phyloP scores from a whole-genome alignment of 1,139 yeast genomes.

The Torulaspora globosa region DNA sequence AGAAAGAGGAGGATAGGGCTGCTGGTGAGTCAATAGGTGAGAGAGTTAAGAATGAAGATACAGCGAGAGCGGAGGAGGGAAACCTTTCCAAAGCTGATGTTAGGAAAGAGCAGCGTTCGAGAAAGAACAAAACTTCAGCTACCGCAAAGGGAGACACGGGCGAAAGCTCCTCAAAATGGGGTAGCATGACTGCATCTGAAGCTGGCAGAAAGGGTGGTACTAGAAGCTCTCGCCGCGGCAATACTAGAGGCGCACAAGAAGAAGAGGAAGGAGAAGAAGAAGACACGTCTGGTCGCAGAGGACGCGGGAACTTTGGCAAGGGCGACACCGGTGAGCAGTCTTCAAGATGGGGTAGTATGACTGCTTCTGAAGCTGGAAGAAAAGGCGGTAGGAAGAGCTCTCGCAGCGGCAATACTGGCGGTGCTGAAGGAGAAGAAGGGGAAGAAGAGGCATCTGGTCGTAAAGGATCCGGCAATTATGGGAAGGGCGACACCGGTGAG shows the following conservation, averaged over 20 bases:
- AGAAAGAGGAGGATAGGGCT: not conserved
- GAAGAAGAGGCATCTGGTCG: too few relatives aligned
- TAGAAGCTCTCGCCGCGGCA: not conserved
- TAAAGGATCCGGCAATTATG: too few relatives aligned
- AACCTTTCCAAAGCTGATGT: not conserved
- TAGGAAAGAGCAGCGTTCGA: not conserved
- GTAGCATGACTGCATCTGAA: not conserved
- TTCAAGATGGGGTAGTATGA: not conserved
- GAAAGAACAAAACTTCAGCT: not conserved
- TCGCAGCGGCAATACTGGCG: too few relatives aligned
- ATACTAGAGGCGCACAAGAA: too few relatives aligned
- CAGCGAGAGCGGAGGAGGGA: not conserved
- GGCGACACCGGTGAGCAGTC: not conserved
- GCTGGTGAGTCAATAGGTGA: conserved; percentile 2
- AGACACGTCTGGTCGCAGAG: too few relatives aligned
- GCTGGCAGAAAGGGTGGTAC: not conserved
- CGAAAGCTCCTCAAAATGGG: not conserved
- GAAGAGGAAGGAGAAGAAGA: too few relatives aligned
- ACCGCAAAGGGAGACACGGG: not conserved
- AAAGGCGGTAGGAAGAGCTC: not conserved
- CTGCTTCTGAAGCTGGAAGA: not conserved
- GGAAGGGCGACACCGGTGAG: not conserved
- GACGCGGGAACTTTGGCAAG: not conserved
- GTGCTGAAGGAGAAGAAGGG: too few relatives aligned
- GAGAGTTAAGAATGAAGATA: conserved; percentile 2